Evolutionary conservation across 1,284 basidiomycete genomes (phyloP).

Genomic region (Tylopilus sp.): DNA sequence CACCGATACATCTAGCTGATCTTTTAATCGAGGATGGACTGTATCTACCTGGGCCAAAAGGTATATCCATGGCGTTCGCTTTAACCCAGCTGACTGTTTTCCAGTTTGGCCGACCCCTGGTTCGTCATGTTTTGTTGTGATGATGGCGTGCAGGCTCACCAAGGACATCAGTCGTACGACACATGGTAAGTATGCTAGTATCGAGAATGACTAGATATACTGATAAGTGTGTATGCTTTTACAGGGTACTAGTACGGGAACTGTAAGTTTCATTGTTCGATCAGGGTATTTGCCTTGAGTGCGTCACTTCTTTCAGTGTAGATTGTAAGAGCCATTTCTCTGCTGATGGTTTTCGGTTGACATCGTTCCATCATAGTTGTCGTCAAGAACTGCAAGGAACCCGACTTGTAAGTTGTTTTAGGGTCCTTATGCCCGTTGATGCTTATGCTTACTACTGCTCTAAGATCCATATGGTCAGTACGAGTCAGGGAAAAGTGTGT

Average conservation of each 20-base stretch:
- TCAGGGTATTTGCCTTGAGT: constrained; percentile 11
- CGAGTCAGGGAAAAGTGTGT: constrained; percentile 32
- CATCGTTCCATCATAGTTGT: constrained; percentile 60
- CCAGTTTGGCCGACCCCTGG: constrained; percentile 61
- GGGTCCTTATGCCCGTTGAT: constrained; percentile 4
- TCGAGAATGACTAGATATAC: neutral
- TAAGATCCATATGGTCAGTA: constrained; percentile 78
- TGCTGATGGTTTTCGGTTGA: constrained; percentile 12
- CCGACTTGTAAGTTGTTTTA: constrained; percentile 73
- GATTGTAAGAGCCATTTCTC: constrained; percentile 62
- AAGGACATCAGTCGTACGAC: constrained; percentile 60
- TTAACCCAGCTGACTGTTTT: constrained; percentile 1
- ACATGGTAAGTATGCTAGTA: constrained; percentile 55
- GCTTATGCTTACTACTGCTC: constrained; percentile 37
- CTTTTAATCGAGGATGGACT: constrained; percentile 78
- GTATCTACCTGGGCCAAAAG: constrained; percentile 95
- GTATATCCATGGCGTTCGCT: constrained; percentile 45
- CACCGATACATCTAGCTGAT: constrained; percentile 7
- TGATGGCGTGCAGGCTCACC: constrained; percentile 18
- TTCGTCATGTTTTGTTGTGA: constrained; percentile 37
- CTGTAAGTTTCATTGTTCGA: constrained; percentile 61
- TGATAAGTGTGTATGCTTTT: constrained; percentile 10
- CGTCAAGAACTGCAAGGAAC: constrained; percentile 69
- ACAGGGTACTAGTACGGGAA: constrained; percentile 80
- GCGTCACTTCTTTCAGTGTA: constrained; percentile 54